phyloP scores from a whole-genome alignment of 1,284 basidiomycete species.

The Puccinia hordei region DNA sequence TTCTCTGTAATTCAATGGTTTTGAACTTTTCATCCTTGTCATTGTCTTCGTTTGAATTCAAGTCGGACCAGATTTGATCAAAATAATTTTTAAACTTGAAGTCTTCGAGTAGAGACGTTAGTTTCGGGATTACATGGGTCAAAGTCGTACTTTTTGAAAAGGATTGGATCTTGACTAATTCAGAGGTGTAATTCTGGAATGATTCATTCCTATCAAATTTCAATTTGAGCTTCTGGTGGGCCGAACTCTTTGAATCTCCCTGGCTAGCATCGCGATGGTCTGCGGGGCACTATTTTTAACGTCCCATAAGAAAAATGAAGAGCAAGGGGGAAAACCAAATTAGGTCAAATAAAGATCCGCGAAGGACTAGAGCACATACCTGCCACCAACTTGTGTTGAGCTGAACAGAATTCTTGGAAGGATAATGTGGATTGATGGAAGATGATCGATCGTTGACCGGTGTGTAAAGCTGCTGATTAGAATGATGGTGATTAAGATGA shows the following conservation, averaged over 20 bases:
- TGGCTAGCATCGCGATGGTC: not conserved
- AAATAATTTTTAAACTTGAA: conserved; percentile 15
- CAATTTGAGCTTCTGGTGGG: not conserved
- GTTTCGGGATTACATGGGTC: too few relatives aligned
- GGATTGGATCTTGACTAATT: conserved; percentile 9
- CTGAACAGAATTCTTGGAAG: not conserved
- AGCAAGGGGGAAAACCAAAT: not conserved
- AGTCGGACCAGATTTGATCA: conserved; percentile 24
- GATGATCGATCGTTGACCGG: not conserved
- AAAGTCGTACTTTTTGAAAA: not conserved
- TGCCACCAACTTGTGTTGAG: conserved; percentile 21
- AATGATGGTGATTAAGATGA: conserved; percentile 7
- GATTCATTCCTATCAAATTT: conserved; percentile 6
- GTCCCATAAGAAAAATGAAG: not conserved
- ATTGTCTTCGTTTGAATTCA: conserved; percentile 15
- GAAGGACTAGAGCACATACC: not conserved
- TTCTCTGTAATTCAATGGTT: conserved; percentile 12
- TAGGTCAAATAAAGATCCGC: not conserved
- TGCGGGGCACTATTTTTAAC: not conserved
- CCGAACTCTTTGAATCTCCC: not conserved
- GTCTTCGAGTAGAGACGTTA: not conserved
- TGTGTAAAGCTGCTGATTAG: not conserved
- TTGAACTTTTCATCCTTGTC: conserved; percentile 3
- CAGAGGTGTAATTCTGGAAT: conserved; percentile 2
- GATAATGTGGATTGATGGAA: not conserved